Base-by-base conservation (phyloP, 1,284 basidiomycete genomes). In the Sporisorium exsertum region DNA sequence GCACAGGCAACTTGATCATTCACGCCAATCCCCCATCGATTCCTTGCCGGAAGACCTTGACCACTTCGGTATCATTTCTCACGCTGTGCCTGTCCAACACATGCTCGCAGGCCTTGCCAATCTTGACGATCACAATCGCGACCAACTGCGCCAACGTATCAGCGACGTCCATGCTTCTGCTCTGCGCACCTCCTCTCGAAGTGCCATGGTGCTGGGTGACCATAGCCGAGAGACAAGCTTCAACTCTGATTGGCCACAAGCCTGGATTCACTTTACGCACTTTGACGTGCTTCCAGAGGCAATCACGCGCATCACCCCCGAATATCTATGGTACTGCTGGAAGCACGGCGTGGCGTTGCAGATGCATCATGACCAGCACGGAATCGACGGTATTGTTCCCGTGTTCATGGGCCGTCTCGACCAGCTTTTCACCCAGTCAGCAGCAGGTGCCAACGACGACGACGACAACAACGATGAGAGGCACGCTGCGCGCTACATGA, bases 261-360 rank as follows among this genome's bases (percentile, higher is more conserved):
- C 54, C 0, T 72, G 64, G 64, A 52, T 32, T 0, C 22, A 72
- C 40, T 67, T 51, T 24, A 67, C 64, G 8, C 70, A 72, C 32
- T 63, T 72, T n/a, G 69, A 65, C 16, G 43, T 63, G 27, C 56
- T 72, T 2, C 35, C 20, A 6, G 10, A 49, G 0, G 1, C 3
- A 15, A 12, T 66, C 5, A 18, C 37, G 16, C 3, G 51, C 45
- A 57, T 72, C 27, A 32, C 64, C 9, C 52, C 60, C 5, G 52
- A 57, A 18, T 72, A 53, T 29, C 57, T 72, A 5, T 72, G 70
- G 70, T 37, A 49, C 27, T 72, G 70, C 45, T 72, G 64, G 64
- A 72, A 67, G 53, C 64, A 60, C 5, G 70, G 70, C 1, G 56
- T 72, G 6, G 64, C 56, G 2, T 15, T 72, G 1, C 64, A 67